phyloP scores from a whole-genome alignment of 1,284 basidiomycete genomes.

The Puccinia novopanici region DNA sequence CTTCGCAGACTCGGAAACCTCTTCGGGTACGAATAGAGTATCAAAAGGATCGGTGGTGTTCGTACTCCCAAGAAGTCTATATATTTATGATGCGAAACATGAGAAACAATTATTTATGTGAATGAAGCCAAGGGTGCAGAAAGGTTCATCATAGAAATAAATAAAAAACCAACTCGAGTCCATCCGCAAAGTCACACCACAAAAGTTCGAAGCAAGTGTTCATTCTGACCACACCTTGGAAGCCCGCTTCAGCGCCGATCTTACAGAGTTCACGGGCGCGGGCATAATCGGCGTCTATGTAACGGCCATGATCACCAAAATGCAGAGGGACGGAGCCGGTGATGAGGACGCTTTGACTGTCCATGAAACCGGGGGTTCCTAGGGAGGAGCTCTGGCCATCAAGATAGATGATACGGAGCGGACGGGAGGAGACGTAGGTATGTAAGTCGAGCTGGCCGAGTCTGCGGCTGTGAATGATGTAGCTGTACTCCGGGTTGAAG shows the following conservation, averaged over 20 bases:
- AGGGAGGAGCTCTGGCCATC: constrained; percentile 62
- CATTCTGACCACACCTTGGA: constrained; percentile 53
- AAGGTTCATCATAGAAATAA: too few species aligned
- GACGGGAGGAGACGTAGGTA: constrained; percentile 60
- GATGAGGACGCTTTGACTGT: constrained; percentile 62
- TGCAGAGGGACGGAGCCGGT: constrained; percentile 57
- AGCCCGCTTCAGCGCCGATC: constrained; percentile 23
- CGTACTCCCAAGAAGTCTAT: background rate
- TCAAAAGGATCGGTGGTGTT: constrained; percentile 36
- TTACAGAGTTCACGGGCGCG: constrained; percentile 50
- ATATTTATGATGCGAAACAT: too few species aligned
- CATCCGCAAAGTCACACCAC: constrained; percentile 49
- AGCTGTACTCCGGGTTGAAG: constrained; percentile 63
- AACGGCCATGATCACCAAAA: background rate
- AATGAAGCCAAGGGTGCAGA: too few species aligned
- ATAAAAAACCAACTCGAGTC: constrained; percentile 42
- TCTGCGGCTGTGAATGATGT: constrained; percentile 23
- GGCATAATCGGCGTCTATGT: constrained; percentile 15
- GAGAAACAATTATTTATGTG: background rate
- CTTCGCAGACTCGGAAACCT: background rate
- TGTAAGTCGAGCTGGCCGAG: constrained; percentile 53
- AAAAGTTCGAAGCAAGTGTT: constrained; percentile 54
- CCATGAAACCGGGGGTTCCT: constrained; percentile 60
- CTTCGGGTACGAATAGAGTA: background rate
- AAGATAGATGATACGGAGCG: constrained; percentile 62